Percentiles rank a stretch among this genome's conserved stretches.
Conservation (phyloP, 305 asterid species). For the Fraxinus paxiana region DNA sequence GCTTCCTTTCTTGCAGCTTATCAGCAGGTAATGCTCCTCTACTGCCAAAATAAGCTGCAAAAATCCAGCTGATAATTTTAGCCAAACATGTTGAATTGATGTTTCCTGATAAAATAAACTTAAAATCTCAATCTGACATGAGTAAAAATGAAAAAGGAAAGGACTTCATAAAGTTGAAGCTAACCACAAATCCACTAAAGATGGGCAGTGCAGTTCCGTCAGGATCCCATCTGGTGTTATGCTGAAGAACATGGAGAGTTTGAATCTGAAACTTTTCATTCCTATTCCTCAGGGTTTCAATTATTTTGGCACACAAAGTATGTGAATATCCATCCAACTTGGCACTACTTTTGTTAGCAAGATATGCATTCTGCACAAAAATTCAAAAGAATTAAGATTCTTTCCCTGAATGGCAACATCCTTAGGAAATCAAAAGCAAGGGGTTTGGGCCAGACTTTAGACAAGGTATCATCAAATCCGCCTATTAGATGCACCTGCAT, state of each 20-base stretch:
- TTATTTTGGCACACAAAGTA: slow-evolving; percentile 75
- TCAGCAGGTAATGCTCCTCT: not conserved
- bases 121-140: not conserved
- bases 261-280: slow-evolving; percentile 60
- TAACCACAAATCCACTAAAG: slow-evolving; percentile 84
- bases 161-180: slow-evolving; percentile 26
- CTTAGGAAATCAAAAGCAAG: slow-evolving; percentile 28
- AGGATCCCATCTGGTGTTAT: slow-evolving; percentile 68
- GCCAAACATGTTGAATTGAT: not conserved
- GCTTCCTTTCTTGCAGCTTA: not conserved
- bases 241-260: slow-evolving; percentile 76
- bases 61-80: not conserved
- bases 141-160: not conserved
- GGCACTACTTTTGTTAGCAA: slow-evolving; percentile 20
- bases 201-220: slow-evolving; percentile 67
- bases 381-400: slow-evolving; percentile 26
- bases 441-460: slow-evolving; percentile 50
- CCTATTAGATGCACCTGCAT: slow-evolving; percentile 92
- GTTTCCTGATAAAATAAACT: not conserved
- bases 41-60: not conserved
- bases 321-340: slow-evolving; percentile 58
- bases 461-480: slow-evolving; percentile 66
- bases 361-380: slow-evolving; percentile 51
- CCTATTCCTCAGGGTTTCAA: slow-evolving; percentile 52
- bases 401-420: slow-evolving; percentile 20